These are phyloP conservation scores for Sporisorium sorghi DNA, from an alignment of 1,284 basidiomycete genomes.

Conservation along the genomic window DNA sequence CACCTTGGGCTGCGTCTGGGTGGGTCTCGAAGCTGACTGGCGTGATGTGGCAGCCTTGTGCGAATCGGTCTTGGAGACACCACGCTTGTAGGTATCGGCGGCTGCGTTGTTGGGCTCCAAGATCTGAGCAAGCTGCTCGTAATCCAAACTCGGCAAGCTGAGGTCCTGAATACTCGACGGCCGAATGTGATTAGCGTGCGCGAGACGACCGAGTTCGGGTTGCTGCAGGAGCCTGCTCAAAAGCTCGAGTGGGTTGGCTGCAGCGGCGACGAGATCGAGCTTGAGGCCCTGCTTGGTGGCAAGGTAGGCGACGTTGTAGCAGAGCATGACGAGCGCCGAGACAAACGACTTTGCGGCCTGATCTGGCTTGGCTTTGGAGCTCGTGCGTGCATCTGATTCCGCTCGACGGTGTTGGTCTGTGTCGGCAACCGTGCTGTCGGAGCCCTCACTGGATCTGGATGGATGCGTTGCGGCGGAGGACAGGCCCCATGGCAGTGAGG, in stretches of 20 bases:
- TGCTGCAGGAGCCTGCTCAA: slow-evolving; percentile 30
- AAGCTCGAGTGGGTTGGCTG: slow-evolving; percentile 51
- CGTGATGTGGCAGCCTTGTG: neutral
- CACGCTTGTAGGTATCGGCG: slow-evolving; percentile 36
- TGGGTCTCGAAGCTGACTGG: neutral
- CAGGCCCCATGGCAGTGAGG: slow-evolving; percentile 41
- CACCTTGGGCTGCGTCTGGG: slow-evolving; percentile 15
- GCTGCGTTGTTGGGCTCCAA: slow-evolving; percentile 39
- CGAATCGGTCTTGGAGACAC: slow-evolving; percentile 11
- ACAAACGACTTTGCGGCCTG: slow-evolving; percentile 51
- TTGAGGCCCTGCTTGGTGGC: slow-evolving; percentile 51
- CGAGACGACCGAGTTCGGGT: slow-evolving; percentile 33
- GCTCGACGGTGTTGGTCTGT: neutral
- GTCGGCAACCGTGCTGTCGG: neutral
- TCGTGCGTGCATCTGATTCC: slow-evolving; percentile 3
- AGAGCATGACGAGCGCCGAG: slow-evolving; percentile 55
- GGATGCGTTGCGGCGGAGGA: slow-evolving; percentile 12
- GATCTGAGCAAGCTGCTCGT: slow-evolving; percentile 50
- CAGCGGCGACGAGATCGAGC: slow-evolving; percentile 56
- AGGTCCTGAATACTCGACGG: slow-evolving; percentile 34
- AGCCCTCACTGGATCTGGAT: neutral
- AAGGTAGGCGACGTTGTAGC: slow-evolving; percentile 57
- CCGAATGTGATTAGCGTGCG: slow-evolving; percentile 37
- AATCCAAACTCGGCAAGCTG: slow-evolving; percentile 34
- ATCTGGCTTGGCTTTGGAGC: slow-evolving; percentile 34